These are phyloP conservation scores for Canna indica DNA, from an alignment of 176 grass and related monocot species.

Conservation along the genomic window DNA sequence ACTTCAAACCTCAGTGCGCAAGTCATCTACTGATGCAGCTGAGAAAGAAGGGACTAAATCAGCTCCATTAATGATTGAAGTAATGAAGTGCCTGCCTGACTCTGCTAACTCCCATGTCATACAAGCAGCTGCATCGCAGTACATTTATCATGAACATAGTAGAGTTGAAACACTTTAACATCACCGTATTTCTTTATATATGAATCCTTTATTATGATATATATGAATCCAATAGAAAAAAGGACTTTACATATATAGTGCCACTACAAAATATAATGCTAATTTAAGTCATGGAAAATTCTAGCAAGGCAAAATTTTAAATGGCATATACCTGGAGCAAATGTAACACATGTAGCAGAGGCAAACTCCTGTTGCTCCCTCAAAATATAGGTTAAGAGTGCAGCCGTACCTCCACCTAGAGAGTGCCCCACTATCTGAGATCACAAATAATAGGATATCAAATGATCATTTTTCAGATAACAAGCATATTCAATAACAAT, in stretches of 20 bases:
- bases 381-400: constrained; percentile 81
- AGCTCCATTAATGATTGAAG: constrained; percentile 93
- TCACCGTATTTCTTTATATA: not conserved
- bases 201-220: too few relatives aligned
- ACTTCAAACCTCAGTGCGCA: constrained; percentile 68
- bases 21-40: constrained; percentile 84
- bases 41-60: constrained; percentile 97
- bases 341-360: constrained; percentile 59
- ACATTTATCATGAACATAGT: not conserved
- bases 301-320: not conserved
- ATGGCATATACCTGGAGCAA: constrained; percentile 77
- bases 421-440: constrained; percentile 87
- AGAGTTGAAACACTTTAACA: not conserved
- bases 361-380: constrained; percentile 86
- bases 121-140: constrained; percentile 57
- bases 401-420: constrained; percentile 86
- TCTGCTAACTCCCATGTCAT: constrained; percentile 99
- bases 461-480: not conserved
- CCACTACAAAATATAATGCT: not conserved
- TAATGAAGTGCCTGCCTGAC: constrained; percentile 77
- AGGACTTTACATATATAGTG: too few relatives aligned
- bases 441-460: constrained; percentile 4
- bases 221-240: too few relatives aligned
- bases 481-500: not conserved
- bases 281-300: not conserved